Percentiles rank a stretch among this genome's conserved stretches.
Evolutionary conservation across 352 stramenopile genomes (phyloP).

Genomic region (Phytophthora ramorum): DNA sequence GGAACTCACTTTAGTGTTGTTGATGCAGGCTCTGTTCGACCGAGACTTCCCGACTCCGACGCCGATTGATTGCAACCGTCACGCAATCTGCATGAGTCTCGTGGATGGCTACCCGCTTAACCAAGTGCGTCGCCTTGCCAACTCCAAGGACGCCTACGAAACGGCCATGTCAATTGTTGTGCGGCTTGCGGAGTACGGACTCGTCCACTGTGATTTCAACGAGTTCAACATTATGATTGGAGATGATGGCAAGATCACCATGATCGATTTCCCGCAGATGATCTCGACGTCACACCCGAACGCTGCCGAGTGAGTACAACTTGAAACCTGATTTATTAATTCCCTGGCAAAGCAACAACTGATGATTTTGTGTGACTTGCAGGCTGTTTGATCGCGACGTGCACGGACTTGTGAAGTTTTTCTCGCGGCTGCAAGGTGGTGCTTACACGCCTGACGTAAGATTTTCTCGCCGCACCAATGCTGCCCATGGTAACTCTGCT

Average conservation of each 20-base stretch:
- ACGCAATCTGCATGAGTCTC: conserved; percentile 98
- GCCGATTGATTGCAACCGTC: conserved; percentile 98
- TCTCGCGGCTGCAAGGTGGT: conserved; percentile 85
- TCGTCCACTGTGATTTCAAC: conserved; percentile 99
- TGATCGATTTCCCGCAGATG: conserved; percentile 99
- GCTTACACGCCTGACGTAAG: conserved; percentile 89
- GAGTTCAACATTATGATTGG: conserved; percentile 99
- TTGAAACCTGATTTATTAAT: not conserved
- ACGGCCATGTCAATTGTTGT: conserved; percentile 96
- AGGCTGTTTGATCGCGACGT: conserved; percentile 96
- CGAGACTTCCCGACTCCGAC: conserved; percentile 97
- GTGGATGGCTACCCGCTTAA: conserved; percentile 96
- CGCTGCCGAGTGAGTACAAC: conserved; percentile 92
- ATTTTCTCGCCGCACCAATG: conserved; percentile 27
- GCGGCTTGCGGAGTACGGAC: conserved; percentile 95
- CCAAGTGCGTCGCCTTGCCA: conserved; percentile 93
- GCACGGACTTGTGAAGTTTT: conserved; percentile 96
- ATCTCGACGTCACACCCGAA: conserved; percentile 98
- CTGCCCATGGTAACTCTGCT: not conserved
- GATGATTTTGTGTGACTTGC: conserved; percentile 5
- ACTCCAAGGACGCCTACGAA: conserved; percentile 96
- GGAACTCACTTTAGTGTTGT: conserved; percentile 2
- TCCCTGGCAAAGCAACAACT: conserved; percentile 3
- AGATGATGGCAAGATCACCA: conserved; percentile 93
- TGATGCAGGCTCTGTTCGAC: conserved; percentile 89